These are phyloP conservation scores for Themeda triandra DNA, from an alignment of 176 grass and related monocot genomes.

Conservation along the genomic window DNA sequence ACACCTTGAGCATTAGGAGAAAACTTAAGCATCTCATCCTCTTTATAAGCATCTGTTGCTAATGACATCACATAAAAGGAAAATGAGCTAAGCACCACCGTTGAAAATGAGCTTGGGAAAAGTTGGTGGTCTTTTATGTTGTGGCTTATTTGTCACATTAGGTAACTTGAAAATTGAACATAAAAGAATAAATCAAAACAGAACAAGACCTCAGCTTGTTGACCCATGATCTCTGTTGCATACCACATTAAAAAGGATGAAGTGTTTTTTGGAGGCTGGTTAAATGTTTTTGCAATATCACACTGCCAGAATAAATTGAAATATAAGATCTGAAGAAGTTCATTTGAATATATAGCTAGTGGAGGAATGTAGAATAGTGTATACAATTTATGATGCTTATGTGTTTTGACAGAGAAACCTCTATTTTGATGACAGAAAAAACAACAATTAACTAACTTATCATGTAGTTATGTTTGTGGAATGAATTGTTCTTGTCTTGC, in stretches of 20 bases:
- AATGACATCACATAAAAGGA: background rate
- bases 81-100: background rate
- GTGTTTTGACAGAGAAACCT: background rate
- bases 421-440: background rate
- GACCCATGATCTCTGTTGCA: background rate
- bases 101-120: background rate
- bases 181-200: background rate
- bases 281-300: background rate
- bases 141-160: background rate
- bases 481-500: background rate
- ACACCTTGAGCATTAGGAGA: background rate
- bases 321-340: background rate
- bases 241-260: background rate
- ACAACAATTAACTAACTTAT: background rate
- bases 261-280: background rate
- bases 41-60: background rate
- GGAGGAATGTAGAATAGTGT: background rate
- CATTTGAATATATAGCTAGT: background rate
- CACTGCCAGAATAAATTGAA: background rate
- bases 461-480: background rate
- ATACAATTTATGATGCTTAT: too few relatives aligned
- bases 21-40: background rate
- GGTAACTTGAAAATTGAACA: background rate
- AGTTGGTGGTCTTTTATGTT: background rate
- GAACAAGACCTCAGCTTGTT: background rate